A percentile compares a stretch with the other conserved stretches of the same genome.
phyloP scores from a whole-genome alignment of 305 asterid genomes.

The Fraxinus dipetala region DNA sequence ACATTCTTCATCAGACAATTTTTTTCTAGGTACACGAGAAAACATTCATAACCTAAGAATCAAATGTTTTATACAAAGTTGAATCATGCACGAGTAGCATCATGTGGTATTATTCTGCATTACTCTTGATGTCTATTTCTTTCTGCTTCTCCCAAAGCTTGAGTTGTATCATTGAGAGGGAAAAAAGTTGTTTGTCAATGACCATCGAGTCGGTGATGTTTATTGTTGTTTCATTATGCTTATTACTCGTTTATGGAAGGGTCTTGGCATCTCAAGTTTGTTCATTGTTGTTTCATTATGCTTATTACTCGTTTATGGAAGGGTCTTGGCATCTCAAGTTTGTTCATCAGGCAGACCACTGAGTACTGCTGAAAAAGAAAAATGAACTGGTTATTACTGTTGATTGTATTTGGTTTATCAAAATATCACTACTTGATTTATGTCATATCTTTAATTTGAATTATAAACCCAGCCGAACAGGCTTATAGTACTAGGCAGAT shows the following conservation, averaged over 20 bases:
- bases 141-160: neutral
- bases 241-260: neutral
- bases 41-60: neutral
- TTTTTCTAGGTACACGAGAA: neutral
- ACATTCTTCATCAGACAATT: neutral
- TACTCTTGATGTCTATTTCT: neutral
- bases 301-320: neutral
- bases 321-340: neutral
- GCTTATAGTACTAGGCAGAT: neutral
- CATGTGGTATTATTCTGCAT: neutral
- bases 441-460: neutral
- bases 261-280: neutral
- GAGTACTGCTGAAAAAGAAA: neutral
- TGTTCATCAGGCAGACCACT: neutral
- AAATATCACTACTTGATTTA: neutral
- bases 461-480: neutral
- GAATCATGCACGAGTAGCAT: neutral
- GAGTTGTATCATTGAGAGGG: neutral
- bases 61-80: neutral
- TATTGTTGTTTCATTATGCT: neutral
- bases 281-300: neutral
- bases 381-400: neutral
- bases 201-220: neutral
- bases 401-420: neutral
- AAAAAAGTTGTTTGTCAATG: neutral